Base-by-base conservation (phyloP, 148 eudicot genomes). In the Rhododendron henanense region DNA sequence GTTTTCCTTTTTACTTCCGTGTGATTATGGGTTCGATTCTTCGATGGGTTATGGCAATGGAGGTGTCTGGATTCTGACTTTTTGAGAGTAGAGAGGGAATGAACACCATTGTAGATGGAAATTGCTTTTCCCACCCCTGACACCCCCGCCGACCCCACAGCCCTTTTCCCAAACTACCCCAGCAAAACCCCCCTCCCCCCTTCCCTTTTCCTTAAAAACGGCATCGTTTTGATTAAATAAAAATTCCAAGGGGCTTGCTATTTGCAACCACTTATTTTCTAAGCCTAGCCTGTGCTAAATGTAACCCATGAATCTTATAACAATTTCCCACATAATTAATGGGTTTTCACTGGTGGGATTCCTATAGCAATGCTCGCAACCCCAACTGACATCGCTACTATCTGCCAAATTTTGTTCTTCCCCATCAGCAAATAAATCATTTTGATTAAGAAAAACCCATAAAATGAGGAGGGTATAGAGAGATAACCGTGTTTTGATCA, bases 331-430 rank as follows among this genome's bases (percentile, higher is more conserved):
- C 2, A 33, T 33, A 33, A 33, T 33, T 33, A 33, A 33, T 33
- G 35, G 35, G 35, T 33, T 33, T 33, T 33, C 35, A 1, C 2
- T 33, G 35, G 35, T 33, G 35, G 35, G 35, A 33, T 33, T 33
- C 99, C 99, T 88, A 93, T 85, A 3, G 96, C 99, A 81, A 96
- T 92, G 87, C 99, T 96, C 31, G 88, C 94, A 16, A 95, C 85
- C 65, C 99, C 99, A 25, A 96, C 99, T 82, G 98, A 84, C 25
- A 96, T 89, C 39, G 98, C 99, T 77, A 94, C 91, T 44, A 95
- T 61, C 99, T 95, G 93, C 81, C 84, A 85, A 84, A 31, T 39
- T 41, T 37, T 16, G 53, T 44, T 16, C 8, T 47, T 83, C 10
- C n/a, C 53, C 37, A 6, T 3, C 10, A 28, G 9, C 39, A 80